Base-by-base conservation (phyloP, 306 rosid genomes). In the Corylus americana region DNA sequence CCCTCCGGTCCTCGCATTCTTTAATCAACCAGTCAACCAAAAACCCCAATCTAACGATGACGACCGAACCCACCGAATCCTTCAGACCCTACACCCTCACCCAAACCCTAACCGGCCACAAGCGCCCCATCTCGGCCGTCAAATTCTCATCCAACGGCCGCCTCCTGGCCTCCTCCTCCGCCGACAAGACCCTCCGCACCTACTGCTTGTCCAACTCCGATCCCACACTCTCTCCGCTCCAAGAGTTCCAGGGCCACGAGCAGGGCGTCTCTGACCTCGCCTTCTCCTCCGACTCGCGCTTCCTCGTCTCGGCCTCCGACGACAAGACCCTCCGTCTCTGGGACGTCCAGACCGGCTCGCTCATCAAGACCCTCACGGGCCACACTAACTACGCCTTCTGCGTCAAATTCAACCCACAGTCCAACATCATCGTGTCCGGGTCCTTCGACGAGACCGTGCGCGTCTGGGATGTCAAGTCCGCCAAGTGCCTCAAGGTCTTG, bases 381-480 rank as follows among this genome's bases (percentile, higher is more conserved):
- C 99, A 95, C 88, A 92, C 99, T 61, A 95, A 95, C 83, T 91
- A 86, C 66, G 94, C 88, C 8, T 95, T 95, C 85, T 95, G 99
- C 81, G 98, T 90, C 37, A 91, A 91, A 76, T 95, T 95, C 78
- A 95, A 93, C 53, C 99, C 99, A 1, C 99, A 93, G 78, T 86
- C 92, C 57, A 95, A 95, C 84, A 70, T 93, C 76, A 90, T 95
- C 70, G 98, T 95, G 37, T 95, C 98, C 5, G 98, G 98, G 17
- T 95, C 98, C 45, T 95, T 91, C 80, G 98, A 91, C 22, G 98
- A 95, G 89, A 95, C 98, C 18, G 98, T 95, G 47, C 91, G 98
- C 73, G 86, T 95, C 25, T 92, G 98, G 98, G 98, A 95, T 18
- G 97, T 95, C 1, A 88, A 92, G 87, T 81, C 92, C 8, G 98